Percentiles rank a stretch among this genome's conserved stretches.
Evolutionary conservation across 257 asterid species (phyloP).

Genomic region (Verbascum thapsus): DNA sequence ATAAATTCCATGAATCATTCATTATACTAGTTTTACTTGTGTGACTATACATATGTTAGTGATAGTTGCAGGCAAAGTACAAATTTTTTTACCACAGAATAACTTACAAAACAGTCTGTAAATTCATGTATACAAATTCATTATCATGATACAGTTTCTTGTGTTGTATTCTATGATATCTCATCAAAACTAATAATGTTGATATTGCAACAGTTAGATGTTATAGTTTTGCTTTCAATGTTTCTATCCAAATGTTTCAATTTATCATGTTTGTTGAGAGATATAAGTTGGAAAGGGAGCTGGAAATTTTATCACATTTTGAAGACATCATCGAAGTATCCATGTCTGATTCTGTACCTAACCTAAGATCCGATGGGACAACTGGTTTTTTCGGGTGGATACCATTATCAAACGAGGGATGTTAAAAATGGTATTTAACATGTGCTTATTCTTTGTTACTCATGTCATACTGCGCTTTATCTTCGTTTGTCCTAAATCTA

Average conservation of each 20-base stretch:
- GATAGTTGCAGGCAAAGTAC: conserved; percentile 14
- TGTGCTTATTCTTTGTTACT: too few relatives aligned
- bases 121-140: not conserved
- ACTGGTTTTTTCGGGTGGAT: conserved; percentile 63
- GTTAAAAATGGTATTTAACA: conserved; percentile 45
- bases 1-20: too few relatives aligned
- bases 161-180: too few relatives aligned
- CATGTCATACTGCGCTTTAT: too few relatives aligned
- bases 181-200: conserved; percentile 7
- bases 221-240: conserved; percentile 13
- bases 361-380: conserved; percentile 62
- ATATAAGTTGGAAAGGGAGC: conserved; percentile 53
- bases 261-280: conserved; percentile 50
- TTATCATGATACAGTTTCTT: too few relatives aligned
- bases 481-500: too few relatives aligned
- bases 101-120: not conserved
- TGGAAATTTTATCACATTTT: conserved; percentile 52
- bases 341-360: conserved; percentile 66
- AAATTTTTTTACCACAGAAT: not conserved
- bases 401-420: conserved; percentile 67
- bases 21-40: not conserved
- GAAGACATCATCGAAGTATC: conserved; percentile 54
- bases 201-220: conserved; percentile 5
- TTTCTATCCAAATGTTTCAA: conserved; percentile 24
- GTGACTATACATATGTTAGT: not conserved